These are phyloP conservation scores for Chlorella sp. DNA, from an alignment of 139 green algal species.

Conservation along the genomic window DNA sequence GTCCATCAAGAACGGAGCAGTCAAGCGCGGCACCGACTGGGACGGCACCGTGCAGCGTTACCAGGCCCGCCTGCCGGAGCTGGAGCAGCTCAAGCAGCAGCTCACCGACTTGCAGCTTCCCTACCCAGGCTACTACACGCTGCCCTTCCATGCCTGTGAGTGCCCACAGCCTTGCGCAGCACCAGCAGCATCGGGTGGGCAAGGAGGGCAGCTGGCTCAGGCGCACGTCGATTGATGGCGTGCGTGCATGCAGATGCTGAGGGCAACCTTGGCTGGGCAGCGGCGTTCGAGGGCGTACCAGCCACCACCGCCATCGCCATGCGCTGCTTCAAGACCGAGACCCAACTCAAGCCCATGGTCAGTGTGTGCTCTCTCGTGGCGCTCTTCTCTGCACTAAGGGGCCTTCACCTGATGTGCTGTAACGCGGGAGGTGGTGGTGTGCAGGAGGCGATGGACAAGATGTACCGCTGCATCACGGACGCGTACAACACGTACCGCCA, in stretches of 20 bases:
- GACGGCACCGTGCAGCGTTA: conserved; percentile 23
- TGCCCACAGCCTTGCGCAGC: background rate
- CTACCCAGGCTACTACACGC: conserved; percentile 70
- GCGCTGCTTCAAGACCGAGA: conserved; percentile 48
- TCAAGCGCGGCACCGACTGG: conserved; percentile 47
- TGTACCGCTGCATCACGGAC: background rate
- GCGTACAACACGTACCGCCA: background rate
- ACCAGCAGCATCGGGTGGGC: background rate
- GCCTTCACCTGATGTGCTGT: background rate
- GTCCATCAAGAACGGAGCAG: conserved; percentile 47
- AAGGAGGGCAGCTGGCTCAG: background rate
- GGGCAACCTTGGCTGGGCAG: conserved; percentile 54
- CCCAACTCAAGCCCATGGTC: conserved; percentile 20
- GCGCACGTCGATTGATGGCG: background rate
- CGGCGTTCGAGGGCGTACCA: conserved; percentile 67
- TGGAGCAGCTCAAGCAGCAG: conserved; percentile 38
- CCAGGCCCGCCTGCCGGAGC: conserved; percentile 9
- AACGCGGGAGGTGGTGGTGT: background rate
- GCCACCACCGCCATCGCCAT: conserved; percentile 58
- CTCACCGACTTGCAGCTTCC: conserved; percentile 36
- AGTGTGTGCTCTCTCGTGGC: conserved; percentile 8
- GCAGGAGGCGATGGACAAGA: background rate
- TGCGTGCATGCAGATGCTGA: conserved; percentile 11
- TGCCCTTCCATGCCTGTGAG: conserved; percentile 75
- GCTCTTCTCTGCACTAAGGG: background rate